Evolutionary conservation across 2,329 filamentous ascomycete species (phyloP), one percentile per base, ranked within the genome.

Genomic region (Cladosporium colombiae): DNA sequence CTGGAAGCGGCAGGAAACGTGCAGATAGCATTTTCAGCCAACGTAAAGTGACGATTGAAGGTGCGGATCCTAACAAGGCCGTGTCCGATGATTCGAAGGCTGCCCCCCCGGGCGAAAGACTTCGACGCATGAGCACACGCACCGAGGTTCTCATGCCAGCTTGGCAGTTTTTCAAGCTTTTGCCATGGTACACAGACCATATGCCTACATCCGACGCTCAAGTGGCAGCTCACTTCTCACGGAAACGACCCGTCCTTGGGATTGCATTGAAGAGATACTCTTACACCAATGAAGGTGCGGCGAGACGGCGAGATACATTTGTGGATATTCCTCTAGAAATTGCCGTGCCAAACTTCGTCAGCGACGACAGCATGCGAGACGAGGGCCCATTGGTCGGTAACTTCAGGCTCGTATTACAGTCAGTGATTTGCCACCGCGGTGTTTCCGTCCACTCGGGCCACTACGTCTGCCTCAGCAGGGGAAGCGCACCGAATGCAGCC

Each of bases 131-230:
- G 66, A 73, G 73, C 68, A 73, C 73, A 13, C 71, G 85, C 69
- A 97, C 94, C 74, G 93, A 96, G 72, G 91, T 98, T 16, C 89
- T 94, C 66, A 97, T 98, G 82, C 94, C 94, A 44, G 95, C 95
- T 1, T 98, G 93, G 93, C 94, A 97, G 74, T 97, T 98, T 74
- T 98, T 97, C 79, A 92, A 91, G 73, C 82, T 98, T 29, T 92
- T 97, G 72, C 93, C 93, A 31, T 97, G 93, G 93, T 93, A 96
- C 75, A 92, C 92, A 1, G 83, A 89, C 70, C 86, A 88, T 64
- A 82, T 83, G 18, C 85, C 86, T 7, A 84, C 80, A 29, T 86
- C 84, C 68, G 91, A 97, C 74, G 85, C 88, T 2, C 92, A 97
- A 73, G 91, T 97, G 11, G 92, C 91, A n/a, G 87, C 88, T 62